Conservation (phyloP, 2,329 filamentous ascomycete genomes). For the Calonectria hawksworthii region DNA sequence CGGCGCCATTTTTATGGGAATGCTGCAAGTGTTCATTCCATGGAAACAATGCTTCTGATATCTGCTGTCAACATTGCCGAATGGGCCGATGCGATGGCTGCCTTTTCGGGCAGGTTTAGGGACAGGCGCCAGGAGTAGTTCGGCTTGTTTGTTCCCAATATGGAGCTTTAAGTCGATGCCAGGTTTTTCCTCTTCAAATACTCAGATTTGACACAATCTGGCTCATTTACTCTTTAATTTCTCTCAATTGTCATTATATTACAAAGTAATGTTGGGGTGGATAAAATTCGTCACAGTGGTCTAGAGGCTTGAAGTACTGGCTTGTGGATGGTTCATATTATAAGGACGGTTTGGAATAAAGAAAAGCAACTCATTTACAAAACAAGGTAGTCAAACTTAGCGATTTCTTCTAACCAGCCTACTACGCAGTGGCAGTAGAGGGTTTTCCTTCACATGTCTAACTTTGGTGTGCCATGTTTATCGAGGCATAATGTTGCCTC, state of each 20-base stretch:
- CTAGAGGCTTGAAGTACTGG: not conserved
- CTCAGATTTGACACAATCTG: not conserved
- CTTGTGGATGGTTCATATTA: not conserved
- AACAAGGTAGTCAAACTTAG: not conserved
- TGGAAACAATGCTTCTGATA: not conserved
- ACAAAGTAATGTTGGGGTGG: not conserved
- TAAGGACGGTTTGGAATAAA: not conserved
- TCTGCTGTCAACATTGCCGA: not conserved
- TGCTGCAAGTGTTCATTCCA: not conserved
- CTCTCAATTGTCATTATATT: not conserved
- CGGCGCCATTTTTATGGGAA: not conserved
- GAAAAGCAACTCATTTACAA: not conserved
- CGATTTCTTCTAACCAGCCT: too few relatives aligned
- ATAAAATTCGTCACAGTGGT: not conserved
- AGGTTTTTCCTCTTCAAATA: not conserved
- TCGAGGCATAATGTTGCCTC: not conserved
- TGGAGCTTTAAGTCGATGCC: too few relatives aligned
- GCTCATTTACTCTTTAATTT: not conserved
- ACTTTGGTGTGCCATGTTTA: not conserved
- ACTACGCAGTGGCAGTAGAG: not conserved
- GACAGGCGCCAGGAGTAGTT: not conserved
- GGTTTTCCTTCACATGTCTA: not conserved
- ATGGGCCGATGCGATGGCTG: not conserved
- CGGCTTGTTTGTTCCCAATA: not conserved
- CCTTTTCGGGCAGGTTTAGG: rapidly evolving